phyloP scores from a whole-genome alignment of 305 asterid genomes.

The Fraxinus albicans region DNA sequence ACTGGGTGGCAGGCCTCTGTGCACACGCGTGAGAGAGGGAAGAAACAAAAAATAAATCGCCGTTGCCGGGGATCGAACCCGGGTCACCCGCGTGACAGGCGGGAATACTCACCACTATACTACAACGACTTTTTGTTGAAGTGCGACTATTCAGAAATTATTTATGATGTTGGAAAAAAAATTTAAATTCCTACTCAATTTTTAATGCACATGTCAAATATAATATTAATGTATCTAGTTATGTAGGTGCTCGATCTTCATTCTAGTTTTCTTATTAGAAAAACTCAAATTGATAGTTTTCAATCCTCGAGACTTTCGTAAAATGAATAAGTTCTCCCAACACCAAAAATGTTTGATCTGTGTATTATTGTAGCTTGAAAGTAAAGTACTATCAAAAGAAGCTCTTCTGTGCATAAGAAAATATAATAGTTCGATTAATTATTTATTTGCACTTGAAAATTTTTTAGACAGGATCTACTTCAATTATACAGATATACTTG shows the following conservation, averaged over 20 bases:
- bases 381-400: not conserved
- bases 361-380: not conserved
- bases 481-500: not conserved
- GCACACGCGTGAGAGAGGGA: not conserved
- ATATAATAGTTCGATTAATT: not conserved
- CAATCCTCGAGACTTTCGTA: not conserved
- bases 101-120: conserved; percentile 59
- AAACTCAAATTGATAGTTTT: not conserved
- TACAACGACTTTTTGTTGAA: conserved; percentile 22
- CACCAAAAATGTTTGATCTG: too few relatives aligned
- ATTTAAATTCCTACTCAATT: too few relatives aligned
- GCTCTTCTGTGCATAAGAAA: not conserved
- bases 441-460: not conserved
- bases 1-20: not conserved
- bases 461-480: too few relatives aligned
- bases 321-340: not conserved
- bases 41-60: conserved; percentile 8
- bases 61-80: conserved; percentile 66
- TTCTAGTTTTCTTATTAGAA: not conserved
- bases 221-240: not conserved
- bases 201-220: not conserved
- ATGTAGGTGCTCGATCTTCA: not conserved
- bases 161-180: too few relatives aligned
- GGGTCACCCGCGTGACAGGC: conserved; percentile 56
- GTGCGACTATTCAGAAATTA: too few relatives aligned